Conservation (phyloP, 1,284 basidiomycete species). For the Apiotrichum brassicae region DNA sequence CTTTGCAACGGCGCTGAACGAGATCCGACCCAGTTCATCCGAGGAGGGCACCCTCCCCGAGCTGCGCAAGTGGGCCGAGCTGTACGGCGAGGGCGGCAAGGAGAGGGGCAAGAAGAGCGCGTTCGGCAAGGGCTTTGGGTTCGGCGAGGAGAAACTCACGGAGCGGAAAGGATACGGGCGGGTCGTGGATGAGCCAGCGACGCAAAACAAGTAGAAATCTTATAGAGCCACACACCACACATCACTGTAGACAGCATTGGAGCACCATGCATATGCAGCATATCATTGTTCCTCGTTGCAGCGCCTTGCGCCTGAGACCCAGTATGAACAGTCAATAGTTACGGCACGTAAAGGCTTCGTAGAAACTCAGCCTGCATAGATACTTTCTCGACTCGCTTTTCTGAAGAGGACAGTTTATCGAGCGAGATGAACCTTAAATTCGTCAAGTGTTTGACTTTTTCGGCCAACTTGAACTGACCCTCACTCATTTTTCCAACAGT, state of each 20-base stretch:
- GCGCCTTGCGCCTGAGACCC: too few relatives aligned
- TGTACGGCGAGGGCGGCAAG: constrained; percentile 65
- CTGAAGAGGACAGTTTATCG: too few relatives aligned
- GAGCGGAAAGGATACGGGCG: constrained; percentile 11
- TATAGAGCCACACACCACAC: not conserved
- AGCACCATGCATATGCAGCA: not conserved
- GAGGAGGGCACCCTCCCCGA: constrained; percentile 74
- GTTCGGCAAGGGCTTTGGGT: constrained; percentile 49
- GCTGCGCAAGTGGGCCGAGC: constrained; percentile 76
- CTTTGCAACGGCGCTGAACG: constrained; percentile 71
- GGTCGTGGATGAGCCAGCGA: not conserved
- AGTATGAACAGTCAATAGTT: too few relatives aligned
- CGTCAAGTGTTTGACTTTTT: too few relatives aligned
- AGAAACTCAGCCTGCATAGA: too few relatives aligned
- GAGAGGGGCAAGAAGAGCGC: constrained; percentile 42
- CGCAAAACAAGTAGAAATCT: not conserved
- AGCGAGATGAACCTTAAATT: too few relatives aligned
- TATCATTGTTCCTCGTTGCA: not conserved
- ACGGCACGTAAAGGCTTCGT: too few relatives aligned
- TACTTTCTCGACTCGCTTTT: too few relatives aligned
- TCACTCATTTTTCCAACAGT: too few relatives aligned
- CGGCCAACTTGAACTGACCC: too few relatives aligned
- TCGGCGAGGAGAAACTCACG: constrained; percentile 27
- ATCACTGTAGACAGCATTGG: not conserved
- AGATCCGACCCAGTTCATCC: constrained; percentile 78